phyloP scores from a whole-genome alignment of 495 filamentous ascomycete species.

The Pyrenula aspistea region DNA sequence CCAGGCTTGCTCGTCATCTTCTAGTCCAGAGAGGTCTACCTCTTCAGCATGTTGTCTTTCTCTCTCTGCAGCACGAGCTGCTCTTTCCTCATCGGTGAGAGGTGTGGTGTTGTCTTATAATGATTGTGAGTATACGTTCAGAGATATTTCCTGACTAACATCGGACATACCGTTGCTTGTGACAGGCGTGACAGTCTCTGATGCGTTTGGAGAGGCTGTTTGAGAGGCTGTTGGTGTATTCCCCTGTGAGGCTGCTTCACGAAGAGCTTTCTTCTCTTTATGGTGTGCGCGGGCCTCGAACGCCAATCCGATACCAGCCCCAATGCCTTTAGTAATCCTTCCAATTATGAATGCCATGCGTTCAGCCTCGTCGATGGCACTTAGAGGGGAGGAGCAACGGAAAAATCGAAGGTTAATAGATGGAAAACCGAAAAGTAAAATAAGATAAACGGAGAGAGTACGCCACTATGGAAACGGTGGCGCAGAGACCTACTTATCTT shows the following conservation, averaged over 20 bases:
- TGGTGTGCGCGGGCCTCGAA: background rate
- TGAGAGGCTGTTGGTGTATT: background rate
- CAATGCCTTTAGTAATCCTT: background rate
- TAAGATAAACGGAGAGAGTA: too few relatives aligned
- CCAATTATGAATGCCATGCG: background rate
- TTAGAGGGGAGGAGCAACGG: too few relatives aligned
- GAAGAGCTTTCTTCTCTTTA: background rate
- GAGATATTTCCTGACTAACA: too few relatives aligned
- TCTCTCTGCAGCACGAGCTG: background rate
- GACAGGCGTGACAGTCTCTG: background rate
- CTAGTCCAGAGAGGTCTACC: background rate
- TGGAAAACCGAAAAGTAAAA: too few relatives aligned
- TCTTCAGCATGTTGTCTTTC: background rate
- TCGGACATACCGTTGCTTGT: background rate
- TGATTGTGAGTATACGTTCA: background rate
- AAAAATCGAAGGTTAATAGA: too few relatives aligned
- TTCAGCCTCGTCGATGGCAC: too few relatives aligned
- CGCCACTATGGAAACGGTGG: too few relatives aligned
- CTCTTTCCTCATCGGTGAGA: background rate
- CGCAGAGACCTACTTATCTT: too few relatives aligned
- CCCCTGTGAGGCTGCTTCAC: background rate
- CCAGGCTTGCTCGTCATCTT: background rate
- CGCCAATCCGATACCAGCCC: background rate
- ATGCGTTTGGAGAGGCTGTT: background rate
- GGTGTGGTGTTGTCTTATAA: background rate